Evolutionary conservation across 2,329 filamentous ascomycete species (phyloP).

Genomic region (Blastomyces silverae): DNA sequence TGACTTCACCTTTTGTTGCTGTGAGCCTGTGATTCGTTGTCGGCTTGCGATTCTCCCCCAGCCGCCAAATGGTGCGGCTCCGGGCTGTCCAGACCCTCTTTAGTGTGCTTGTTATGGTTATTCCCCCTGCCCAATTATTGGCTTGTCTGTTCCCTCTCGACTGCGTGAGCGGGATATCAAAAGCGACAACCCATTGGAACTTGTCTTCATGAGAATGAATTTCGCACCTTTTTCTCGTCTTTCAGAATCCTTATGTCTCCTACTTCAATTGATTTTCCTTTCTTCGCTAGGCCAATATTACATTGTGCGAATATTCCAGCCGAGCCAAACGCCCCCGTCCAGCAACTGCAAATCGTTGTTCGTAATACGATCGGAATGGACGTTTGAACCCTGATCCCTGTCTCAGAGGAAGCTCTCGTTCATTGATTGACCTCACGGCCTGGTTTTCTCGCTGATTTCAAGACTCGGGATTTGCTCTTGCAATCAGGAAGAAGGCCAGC

Average conservation of each 20-base stretch:
- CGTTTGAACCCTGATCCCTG: constrained; percentile 1
- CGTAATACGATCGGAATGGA: not conserved
- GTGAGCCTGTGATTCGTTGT: not conserved
- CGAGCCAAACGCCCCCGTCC: not conserved
- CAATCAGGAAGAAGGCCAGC: not conserved
- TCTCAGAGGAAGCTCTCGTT: too few species aligned
- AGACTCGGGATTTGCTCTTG: not conserved
- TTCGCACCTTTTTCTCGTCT: not conserved
- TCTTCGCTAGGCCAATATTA: not conserved
- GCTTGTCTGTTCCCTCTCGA: not conserved
- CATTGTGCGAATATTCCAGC: not conserved
- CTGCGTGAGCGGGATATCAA: not conserved
- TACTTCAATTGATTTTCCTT: not conserved
- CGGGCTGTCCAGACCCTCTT: not conserved
- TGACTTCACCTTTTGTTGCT: not conserved
- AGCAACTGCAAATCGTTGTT: not conserved
- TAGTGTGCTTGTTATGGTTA: constrained; percentile 8
- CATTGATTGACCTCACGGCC: not conserved
- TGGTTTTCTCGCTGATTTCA: not conserved
- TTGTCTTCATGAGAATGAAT: not conserved
- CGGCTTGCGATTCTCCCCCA: not conserved
- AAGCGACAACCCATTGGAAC: too few species aligned
- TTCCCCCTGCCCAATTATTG: not conserved
- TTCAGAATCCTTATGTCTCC: not conserved
- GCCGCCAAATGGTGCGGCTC: constrained; percentile 9